These are phyloP conservation scores for Lactifluus rugatus DNA, from an alignment of 768 basidiomycete species.

Conservation along the genomic window DNA sequence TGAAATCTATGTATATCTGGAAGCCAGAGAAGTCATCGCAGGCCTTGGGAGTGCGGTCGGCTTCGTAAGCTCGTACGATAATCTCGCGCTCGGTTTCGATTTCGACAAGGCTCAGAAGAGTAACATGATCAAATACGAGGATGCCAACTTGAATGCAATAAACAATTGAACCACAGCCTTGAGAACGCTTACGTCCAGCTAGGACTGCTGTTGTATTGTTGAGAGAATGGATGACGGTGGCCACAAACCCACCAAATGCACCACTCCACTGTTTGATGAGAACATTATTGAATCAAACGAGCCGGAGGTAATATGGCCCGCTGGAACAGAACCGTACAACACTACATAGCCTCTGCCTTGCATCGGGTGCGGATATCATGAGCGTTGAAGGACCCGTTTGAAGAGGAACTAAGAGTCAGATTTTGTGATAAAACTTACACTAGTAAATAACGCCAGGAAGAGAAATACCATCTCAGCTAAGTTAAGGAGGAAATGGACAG, in stretches of 20 bases:
- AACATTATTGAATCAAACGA: not conserved
- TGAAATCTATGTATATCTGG: not conserved
- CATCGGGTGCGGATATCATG: not conserved
- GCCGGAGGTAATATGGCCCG: not conserved
- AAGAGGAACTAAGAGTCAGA: not conserved
- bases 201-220: not conserved
- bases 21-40: not conserved
- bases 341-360: not conserved
- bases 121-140: conserved; percentile 7
- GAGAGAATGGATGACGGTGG: not conserved
- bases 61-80: conserved; percentile 14
- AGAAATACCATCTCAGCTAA: not conserved
- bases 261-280: not conserved
- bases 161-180: not conserved
- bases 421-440: not conserved
- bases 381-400: not conserved
- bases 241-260: not conserved
- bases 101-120: no score
- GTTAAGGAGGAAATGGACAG: not conserved
- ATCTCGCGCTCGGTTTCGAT: conserved; percentile 21
- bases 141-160: not conserved
- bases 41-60: conserved; percentile 18
- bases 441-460: not conserved
- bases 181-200: not conserved
- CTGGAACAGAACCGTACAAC: not conserved